A percentile compares a stretch with the other conserved stretches of the same genome.
Evolutionary conservation across 1,284 basidiomycete genomes (phyloP).

Genomic region (Cryptococcus maquisensis): DNA sequence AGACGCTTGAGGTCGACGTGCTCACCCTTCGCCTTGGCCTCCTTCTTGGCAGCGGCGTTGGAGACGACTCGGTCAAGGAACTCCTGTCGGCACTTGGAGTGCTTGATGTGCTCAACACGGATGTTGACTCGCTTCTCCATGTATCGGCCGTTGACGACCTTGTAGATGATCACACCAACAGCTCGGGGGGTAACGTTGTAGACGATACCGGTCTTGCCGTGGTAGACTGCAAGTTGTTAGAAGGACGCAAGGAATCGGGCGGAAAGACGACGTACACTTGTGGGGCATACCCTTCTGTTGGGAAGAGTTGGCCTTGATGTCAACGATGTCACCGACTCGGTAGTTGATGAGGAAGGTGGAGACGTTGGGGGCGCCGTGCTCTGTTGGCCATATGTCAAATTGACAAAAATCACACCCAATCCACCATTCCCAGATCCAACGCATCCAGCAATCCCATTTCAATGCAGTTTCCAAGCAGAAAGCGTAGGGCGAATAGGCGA

Average conservation of each 20-base stretch:
- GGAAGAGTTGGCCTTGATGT: slow-evolving; percentile 98
- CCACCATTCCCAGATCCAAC: slow-evolving; percentile 1
- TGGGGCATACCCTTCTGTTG: slow-evolving; percentile 99
- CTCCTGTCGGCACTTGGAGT: slow-evolving; percentile 98
- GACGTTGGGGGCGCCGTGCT: slow-evolving; percentile 84
- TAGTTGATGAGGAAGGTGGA: slow-evolving; percentile 92
- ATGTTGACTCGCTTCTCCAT: slow-evolving; percentile 99
- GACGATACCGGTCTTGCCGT: slow-evolving; percentile 78
- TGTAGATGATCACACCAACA: slow-evolving; percentile 97
- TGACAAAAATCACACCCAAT: slow-evolving; percentile 8
- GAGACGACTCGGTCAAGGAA: slow-evolving; percentile 94
- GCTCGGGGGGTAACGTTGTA: slow-evolving; percentile 96
- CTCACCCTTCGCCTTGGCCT: slow-evolving; percentile 87
- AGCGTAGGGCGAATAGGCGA: background rate
- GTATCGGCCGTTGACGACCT: slow-evolving; percentile 98
- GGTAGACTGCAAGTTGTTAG: slow-evolving; percentile 41
- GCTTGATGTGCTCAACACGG: slow-evolving; percentile 94
- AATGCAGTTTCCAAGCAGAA: background rate
- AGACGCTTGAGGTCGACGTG: slow-evolving; percentile 80
- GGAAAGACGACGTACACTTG: slow-evolving; percentile 60
- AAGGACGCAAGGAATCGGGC: background rate
- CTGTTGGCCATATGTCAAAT: slow-evolving; percentile 51
- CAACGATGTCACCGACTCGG: slow-evolving; percentile 96
- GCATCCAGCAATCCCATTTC: slow-evolving; percentile 3
- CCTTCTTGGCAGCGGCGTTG: slow-evolving; percentile 80